Conservation (phyloP, 768 basidiomycete genomes). For the Hirschioporus abietinus region DNA sequence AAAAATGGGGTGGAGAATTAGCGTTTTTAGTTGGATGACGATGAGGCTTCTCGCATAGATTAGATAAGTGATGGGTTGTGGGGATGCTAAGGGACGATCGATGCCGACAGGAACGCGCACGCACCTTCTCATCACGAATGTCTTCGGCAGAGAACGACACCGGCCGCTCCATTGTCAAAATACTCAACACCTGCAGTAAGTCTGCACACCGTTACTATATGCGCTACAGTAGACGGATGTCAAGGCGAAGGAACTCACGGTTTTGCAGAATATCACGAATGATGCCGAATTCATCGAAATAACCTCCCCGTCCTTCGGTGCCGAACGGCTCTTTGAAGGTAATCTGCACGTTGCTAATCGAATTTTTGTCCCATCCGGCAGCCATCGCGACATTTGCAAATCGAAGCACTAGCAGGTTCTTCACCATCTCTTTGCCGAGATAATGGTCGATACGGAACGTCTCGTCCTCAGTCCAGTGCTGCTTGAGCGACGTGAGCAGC, state of each 20-base stretch:
- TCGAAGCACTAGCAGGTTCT: slow-evolving; percentile 92
- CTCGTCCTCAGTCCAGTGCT: slow-evolving; percentile 93
- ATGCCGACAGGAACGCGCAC: slow-evolving; percentile 4
- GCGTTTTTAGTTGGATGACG: neutral
- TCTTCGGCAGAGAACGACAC: slow-evolving; percentile 97
- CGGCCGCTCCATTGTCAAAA: slow-evolving; percentile 96
- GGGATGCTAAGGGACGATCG: slow-evolving; percentile 2
- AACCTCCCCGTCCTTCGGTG: slow-evolving; percentile 99
- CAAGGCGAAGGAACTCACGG: slow-evolving; percentile 55
- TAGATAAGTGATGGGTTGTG: slow-evolving; percentile 5
- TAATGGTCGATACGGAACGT: slow-evolving; percentile 99
- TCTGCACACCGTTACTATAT: slow-evolving; percentile 44
- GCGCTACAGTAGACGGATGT: slow-evolving; percentile 1
- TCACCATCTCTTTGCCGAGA: slow-evolving; percentile 99
- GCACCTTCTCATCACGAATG: slow-evolving; percentile 96
- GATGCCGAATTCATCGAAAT: slow-evolving; percentile 99
- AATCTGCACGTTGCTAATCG: slow-evolving; percentile 95
- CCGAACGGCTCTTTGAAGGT: slow-evolving; percentile 99
- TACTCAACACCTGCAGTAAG: slow-evolving; percentile 88
- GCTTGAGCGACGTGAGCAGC: slow-evolving; percentile 73
- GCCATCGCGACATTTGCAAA: slow-evolving; percentile 92
- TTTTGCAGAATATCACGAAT: slow-evolving; percentile 98
- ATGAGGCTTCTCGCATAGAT: neutral
- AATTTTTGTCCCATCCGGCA: slow-evolving; percentile 93
- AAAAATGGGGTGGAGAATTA: neutral